phyloP scores from a whole-genome alignment of 2,329 filamentous ascomycete genomes.

The Diaporthe citriasiana region DNA sequence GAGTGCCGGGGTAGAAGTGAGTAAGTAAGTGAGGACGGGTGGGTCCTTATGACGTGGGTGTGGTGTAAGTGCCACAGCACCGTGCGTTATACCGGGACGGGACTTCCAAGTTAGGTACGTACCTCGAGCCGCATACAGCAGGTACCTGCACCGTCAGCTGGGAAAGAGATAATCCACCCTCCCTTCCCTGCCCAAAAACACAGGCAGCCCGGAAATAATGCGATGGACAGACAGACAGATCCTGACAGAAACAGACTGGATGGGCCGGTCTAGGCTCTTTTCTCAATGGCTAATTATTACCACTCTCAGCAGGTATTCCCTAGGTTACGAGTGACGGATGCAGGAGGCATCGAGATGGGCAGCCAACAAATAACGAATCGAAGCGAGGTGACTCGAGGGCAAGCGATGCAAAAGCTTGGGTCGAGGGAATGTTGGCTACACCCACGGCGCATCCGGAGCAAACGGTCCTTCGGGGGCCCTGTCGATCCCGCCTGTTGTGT shows the following conservation, averaged over 20 bases:
- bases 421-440: not conserved
- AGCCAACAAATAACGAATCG: not conserved
- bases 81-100: not conserved
- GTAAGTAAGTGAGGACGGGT: conserved; percentile 10
- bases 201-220: not conserved
- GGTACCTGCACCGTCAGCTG: not conserved
- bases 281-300: not conserved
- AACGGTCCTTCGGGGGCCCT: not conserved
- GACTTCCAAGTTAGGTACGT: conserved; percentile 7
- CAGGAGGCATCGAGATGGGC: conserved; percentile 30
- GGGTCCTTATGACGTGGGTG: conserved; percentile 40
- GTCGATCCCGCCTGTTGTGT: not conserved
- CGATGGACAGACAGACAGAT: not conserved
- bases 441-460: conserved; percentile 3
- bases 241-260: not conserved
- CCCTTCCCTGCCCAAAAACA: conserved; percentile 19
- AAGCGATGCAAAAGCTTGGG: not conserved
- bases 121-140: conserved; percentile 17
- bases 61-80: conserved; percentile 31
- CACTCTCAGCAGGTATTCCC: not conserved
- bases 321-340: not conserved
- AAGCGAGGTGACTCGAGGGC: not conserved
- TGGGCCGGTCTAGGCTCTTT: not conserved
- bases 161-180: not conserved
- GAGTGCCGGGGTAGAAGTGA: not conserved